Conservation (phyloP, 306 rosid genomes). For the Cucumis cinereus region DNA sequence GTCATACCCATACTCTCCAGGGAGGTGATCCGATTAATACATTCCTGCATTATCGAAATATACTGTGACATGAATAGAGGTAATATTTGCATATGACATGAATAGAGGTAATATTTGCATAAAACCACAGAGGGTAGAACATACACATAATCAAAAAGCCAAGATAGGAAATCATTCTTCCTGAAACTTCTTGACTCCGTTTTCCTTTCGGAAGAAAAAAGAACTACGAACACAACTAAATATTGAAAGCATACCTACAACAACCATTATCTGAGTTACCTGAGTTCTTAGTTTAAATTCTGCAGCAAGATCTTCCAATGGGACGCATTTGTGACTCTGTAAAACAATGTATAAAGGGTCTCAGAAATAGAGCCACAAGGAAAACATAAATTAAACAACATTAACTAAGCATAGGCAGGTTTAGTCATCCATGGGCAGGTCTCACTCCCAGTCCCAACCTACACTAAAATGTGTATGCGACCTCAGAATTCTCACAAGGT, state of each 20-base stretch:
- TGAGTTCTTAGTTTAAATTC: constrained; percentile 84
- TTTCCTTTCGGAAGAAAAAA: not conserved
- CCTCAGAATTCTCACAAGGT: not conserved
- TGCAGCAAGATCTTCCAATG: constrained; percentile 93
- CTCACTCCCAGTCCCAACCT: not conserved
- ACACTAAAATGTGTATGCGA: not conserved
- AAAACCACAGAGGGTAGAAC: not conserved
- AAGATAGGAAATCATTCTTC: not conserved
- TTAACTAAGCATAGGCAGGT: not conserved
- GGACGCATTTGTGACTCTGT: constrained; percentile 89
- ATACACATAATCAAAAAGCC: not conserved
- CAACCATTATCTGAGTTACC: constrained; percentile 27
- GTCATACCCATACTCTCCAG: constrained; percentile 73
- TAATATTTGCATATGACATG: not conserved
- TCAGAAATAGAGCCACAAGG: not conserved
- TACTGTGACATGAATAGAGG: constrained; percentile 5
- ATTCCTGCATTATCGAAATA: constrained; percentile 48
- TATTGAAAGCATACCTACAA: not conserved
- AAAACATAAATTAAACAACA: not conserved
- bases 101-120: not conserved
- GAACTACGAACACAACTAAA: not conserved
- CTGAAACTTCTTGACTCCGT: not conserved
- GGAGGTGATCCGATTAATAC: constrained; percentile 76
- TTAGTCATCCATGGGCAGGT: not conserved
- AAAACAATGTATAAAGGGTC: constrained; percentile 3